These are phyloP conservation scores for Calonectria pteridis DNA, from an alignment of 2,329 filamentous ascomycete species.

Conservation along the genomic window DNA sequence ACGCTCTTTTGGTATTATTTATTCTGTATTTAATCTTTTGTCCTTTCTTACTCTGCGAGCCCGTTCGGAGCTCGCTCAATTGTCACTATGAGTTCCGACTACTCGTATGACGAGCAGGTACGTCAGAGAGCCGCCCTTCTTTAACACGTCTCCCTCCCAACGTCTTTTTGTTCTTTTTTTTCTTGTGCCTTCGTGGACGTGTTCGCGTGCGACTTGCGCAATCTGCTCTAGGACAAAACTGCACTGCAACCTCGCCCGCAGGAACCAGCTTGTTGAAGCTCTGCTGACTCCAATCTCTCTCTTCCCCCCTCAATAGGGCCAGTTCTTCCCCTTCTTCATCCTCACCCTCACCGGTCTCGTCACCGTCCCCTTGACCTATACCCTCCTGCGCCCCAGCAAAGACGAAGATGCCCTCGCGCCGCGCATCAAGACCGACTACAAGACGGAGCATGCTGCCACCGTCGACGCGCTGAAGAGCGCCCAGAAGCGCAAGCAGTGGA, in stretches of 20 bases:
- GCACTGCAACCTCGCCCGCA: neutral
- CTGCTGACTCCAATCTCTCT: neutral
- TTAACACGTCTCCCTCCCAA: slow-evolving; percentile 5
- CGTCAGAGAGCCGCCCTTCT: slow-evolving; percentile 34
- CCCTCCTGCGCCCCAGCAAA: slow-evolving; percentile 82
- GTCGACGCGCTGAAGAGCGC: slow-evolving; percentile 86
- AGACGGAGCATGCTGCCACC: slow-evolving; percentile 84
- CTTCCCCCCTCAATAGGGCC: slow-evolving; percentile 69
- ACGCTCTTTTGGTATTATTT: slow-evolving; percentile 31
- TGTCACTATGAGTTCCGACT: slow-evolving; percentile 87
- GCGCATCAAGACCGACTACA: slow-evolving; percentile 85
- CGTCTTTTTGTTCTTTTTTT: neutral
- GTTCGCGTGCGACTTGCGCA: slow-evolving; percentile 5
- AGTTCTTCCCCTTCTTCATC: slow-evolving; percentile 99
- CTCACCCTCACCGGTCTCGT: slow-evolving; percentile 89
- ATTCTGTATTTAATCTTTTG: slow-evolving; percentile 14
- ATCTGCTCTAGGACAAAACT: neutral
- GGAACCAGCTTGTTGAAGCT: neutral
- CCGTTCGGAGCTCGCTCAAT: slow-evolving; percentile 51
- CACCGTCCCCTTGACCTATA: slow-evolving; percentile 91
- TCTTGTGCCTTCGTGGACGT: neutral
- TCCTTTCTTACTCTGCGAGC: slow-evolving; percentile 39
- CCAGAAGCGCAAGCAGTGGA: slow-evolving; percentile 90
- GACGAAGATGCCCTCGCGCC: slow-evolving; percentile 84
- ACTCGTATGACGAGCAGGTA: slow-evolving; percentile 97